Percentiles rank a stretch among this genome's conserved stretches.
Conservation (phyloP, 208 protist species). For the Wallacemonas sp. region DNA sequence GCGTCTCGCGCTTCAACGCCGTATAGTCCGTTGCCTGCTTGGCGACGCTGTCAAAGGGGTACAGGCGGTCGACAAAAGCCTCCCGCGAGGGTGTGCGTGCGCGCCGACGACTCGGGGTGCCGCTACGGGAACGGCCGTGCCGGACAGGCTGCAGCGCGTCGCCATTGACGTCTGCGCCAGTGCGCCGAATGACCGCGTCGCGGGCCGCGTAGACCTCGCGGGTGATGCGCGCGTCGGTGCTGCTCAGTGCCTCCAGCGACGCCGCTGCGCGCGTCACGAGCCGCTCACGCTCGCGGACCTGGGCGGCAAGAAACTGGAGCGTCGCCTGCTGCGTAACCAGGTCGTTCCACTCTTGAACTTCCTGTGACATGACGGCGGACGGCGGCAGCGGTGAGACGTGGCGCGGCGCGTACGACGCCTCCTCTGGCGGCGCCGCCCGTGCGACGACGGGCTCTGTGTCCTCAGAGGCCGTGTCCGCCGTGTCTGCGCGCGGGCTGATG, state of each 20-base stretch:
- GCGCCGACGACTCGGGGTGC: neutral
- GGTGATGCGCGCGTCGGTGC: conserved; percentile 14
- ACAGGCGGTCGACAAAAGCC: conserved; percentile 3
- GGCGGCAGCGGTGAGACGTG: neutral
- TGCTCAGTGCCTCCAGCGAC: neutral
- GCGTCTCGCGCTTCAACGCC: conserved; percentile 8
- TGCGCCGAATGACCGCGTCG: conserved; percentile 15
- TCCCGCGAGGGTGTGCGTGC: neutral
- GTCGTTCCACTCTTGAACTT: conserved; percentile 29
- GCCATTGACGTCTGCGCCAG: conserved; percentile 26
- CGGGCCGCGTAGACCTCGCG: conserved; percentile 27
- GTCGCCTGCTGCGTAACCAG: conserved; percentile 24
- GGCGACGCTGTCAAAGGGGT: neutral
- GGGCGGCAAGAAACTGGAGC: conserved; percentile 20
- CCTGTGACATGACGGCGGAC: conserved; percentile 19
- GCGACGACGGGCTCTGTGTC: too few species aligned
- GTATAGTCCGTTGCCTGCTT: conserved; percentile 22
- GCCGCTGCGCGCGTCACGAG: neutral
- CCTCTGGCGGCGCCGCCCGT: too few species aligned
- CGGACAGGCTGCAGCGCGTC: neutral
- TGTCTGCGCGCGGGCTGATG: too few species aligned
- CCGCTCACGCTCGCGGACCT: conserved; percentile 35
- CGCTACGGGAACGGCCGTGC: conserved; percentile 8
- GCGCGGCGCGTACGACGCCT: neutral
- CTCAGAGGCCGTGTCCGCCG: too few species aligned